phyloP scores from a whole-genome alignment of 306 rosid species.

The Cicer bijugum region DNA sequence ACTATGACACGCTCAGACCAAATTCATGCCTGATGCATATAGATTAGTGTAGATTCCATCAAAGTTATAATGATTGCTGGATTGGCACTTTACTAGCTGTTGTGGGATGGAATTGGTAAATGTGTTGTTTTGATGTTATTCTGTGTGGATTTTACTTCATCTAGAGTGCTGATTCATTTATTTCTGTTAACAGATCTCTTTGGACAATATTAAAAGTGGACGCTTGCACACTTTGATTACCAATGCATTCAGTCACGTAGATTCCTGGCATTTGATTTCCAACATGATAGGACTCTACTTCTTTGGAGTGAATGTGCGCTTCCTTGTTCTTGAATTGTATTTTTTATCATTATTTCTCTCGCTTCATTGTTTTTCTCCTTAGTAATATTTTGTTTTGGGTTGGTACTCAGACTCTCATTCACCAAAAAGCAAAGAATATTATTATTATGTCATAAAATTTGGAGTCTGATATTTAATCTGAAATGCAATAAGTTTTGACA shows the following conservation, averaged over 20 bases:
- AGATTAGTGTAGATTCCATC: slow-evolving; percentile 8
- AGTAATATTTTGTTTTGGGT: background rate
- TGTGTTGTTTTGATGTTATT: slow-evolving; percentile 34
- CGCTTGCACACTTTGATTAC: slow-evolving; percentile 88
- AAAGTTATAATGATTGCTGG: slow-evolving; percentile 31
- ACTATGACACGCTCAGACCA: slow-evolving; percentile 1
- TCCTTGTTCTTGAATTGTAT: slow-evolving; percentile 42
- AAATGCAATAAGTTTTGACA: slow-evolving; percentile 24
- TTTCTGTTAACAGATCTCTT: slow-evolving; percentile 64
- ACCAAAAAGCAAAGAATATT: background rate
- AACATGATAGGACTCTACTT: slow-evolving; percentile 92
- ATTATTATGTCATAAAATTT: slow-evolving; percentile 7
- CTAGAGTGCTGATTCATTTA: slow-evolving; percentile 44
- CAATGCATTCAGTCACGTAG: slow-evolving; percentile 84
- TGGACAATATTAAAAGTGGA: slow-evolving; percentile 70
- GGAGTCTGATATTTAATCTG: background rate
- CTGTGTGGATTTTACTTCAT: slow-evolving; percentile 40
- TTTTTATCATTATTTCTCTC: slow-evolving; percentile 26
- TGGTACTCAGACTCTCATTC: slow-evolving; percentile 7
- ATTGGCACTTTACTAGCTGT: slow-evolving; percentile 31
- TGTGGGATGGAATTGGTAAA: slow-evolving; percentile 33
- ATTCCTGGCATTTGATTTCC: slow-evolving; percentile 59
- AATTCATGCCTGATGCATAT: slow-evolving; percentile 31
- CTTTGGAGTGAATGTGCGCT: slow-evolving; percentile 77
- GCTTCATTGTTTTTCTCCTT: slow-evolving; percentile 1